Percentiles rank a stretch among this genome's conserved stretches.
These are phyloP conservation scores for Tetrapyrgos nigripes DNA, from an alignment of 1,284 basidiomycete genomes.

Conservation along the genomic window DNA sequence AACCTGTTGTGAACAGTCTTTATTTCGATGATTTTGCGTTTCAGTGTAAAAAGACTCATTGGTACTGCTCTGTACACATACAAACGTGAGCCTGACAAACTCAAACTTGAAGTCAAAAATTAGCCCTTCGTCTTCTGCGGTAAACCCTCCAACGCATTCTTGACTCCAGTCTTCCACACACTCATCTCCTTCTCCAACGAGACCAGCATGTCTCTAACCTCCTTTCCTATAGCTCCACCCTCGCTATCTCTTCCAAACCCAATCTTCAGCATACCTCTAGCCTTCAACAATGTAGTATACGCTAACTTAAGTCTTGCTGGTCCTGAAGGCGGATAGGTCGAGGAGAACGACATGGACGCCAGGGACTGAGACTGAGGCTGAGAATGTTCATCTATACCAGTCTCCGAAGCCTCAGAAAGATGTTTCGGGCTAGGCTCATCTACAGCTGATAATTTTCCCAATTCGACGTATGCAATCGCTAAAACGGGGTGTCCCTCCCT, in stretches of 20 bases:
- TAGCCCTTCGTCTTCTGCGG: not conserved
- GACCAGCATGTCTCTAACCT: slow-evolving; percentile 60
- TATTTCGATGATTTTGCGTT: too few relatives aligned
- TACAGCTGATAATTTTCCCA: slow-evolving; percentile 82
- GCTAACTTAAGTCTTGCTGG: slow-evolving; percentile 66
- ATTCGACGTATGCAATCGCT: slow-evolving; percentile 78
- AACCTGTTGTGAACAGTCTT: too few relatives aligned
- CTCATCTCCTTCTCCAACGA: slow-evolving; percentile 71
- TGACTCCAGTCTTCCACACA: slow-evolving; percentile 65
- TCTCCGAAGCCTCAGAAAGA: slow-evolving; percentile 11
- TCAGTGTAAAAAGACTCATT: too few relatives aligned
- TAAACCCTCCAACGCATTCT: slow-evolving; percentile 51
- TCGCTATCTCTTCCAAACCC: slow-evolving; percentile 68
- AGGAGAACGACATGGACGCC: slow-evolving; percentile 18
- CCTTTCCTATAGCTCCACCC: slow-evolving; percentile 66
- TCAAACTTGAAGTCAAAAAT: too few relatives aligned
- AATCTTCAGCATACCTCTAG: slow-evolving; percentile 61
- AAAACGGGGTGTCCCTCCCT: slow-evolving; percentile 79
- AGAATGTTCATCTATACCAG: slow-evolving; percentile 1
- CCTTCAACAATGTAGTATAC: slow-evolving; percentile 65
- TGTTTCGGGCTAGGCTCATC: slow-evolving; percentile 59
- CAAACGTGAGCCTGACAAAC: too few relatives aligned
- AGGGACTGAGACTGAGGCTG: not conserved
- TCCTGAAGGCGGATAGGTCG: slow-evolving; percentile 68
- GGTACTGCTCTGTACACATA: too few relatives aligned